Conservation (phyloP, 2,329 filamentous ascomycete species). For the Escovopsis sp. region DNA sequence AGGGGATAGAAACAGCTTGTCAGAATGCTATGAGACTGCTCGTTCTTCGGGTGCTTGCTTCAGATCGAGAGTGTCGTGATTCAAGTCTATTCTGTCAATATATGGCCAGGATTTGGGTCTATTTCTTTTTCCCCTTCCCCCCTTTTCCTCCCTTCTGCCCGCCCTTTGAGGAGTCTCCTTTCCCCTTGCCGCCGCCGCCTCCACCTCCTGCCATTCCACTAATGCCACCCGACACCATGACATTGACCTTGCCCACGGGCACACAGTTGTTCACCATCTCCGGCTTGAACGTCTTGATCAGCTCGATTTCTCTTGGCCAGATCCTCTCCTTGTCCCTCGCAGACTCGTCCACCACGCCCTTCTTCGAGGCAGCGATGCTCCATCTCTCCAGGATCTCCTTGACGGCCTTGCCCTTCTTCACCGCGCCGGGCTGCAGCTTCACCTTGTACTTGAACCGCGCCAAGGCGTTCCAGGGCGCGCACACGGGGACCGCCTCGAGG, state of each 20-base stretch:
- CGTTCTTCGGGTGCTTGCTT: too few relatives aligned
- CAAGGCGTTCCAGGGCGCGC: slow-evolving; percentile 50
- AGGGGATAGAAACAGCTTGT: too few relatives aligned
- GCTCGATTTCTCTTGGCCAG: slow-evolving; percentile 74
- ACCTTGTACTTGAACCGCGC: slow-evolving; percentile 78
- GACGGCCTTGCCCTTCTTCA: slow-evolving; percentile 90
- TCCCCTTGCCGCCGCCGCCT: slow-evolving; percentile 14
- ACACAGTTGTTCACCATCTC: slow-evolving; percentile 70
- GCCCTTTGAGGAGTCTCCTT: slow-evolving; percentile 8
- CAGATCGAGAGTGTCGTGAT: too few relatives aligned
- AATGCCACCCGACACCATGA: slow-evolving; percentile 55
- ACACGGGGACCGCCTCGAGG: slow-evolving; percentile 48
- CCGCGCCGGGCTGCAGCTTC: slow-evolving; percentile 78
- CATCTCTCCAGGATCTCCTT: slow-evolving; percentile 79
- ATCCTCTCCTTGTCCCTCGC: slow-evolving; percentile 55
- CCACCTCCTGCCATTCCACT: slow-evolving; percentile 27
- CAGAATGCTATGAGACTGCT: too few relatives aligned
- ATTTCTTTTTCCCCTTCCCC: slow-evolving; percentile 29
- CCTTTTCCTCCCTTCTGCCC: slow-evolving; percentile 21
- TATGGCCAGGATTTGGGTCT: background rate
- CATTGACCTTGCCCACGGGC: slow-evolving; percentile 64
- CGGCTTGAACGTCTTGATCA: slow-evolving; percentile 67
- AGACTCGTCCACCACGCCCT: slow-evolving; percentile 45
- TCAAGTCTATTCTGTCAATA: too few relatives aligned
- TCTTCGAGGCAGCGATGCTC: slow-evolving; percentile 48